These are phyloP conservation scores for Triticum timopheevii DNA, from an alignment of 176 grass and related monocot genomes.

Conservation along the genomic window DNA sequence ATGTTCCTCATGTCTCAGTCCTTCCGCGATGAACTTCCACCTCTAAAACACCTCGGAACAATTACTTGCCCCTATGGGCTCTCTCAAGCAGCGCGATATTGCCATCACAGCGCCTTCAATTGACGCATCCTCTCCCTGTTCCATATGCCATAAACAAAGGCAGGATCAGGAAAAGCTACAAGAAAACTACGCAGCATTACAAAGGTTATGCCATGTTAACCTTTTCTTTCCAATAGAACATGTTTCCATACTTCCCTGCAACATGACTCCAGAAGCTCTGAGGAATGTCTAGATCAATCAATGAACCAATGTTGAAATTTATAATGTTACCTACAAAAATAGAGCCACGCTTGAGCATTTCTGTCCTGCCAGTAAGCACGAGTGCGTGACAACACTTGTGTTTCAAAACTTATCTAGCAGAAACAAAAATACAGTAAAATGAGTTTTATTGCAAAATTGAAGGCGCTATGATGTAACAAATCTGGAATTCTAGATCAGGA, in stretches of 20 bases:
- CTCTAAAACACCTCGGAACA: conserved; percentile 61
- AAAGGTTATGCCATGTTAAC: neutral
- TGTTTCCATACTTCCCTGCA: conserved; percentile 84
- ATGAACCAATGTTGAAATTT: conserved; percentile 89
- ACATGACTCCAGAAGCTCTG: conserved; percentile 87
- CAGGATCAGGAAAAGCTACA: neutral
- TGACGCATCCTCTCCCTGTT: conserved; percentile 74
- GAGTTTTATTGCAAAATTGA: neutral
- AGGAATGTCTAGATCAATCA: conserved; percentile 84
- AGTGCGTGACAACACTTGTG: neutral
- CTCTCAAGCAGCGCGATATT: conserved; percentile 74
- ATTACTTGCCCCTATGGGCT: conserved; percentile 60
- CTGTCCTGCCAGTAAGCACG: no score
- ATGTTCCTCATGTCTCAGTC: neutral
- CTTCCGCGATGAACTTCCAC: neutral
- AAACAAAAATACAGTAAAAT: neutral
- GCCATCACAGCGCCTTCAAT: conserved; percentile 40
- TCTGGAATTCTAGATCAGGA: neutral
- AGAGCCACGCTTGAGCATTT: no score
- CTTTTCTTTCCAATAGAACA: conserved; percentile 99
- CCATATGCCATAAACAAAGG: conserved; percentile 16
- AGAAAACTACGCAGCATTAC: neutral
- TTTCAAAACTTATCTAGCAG: neutral
- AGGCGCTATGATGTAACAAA: neutral
- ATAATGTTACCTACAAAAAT: conserved; percentile 65